phyloP scores from a whole-genome alignment of 108 stramenopile species.

The Nitzschia sp. region DNA sequence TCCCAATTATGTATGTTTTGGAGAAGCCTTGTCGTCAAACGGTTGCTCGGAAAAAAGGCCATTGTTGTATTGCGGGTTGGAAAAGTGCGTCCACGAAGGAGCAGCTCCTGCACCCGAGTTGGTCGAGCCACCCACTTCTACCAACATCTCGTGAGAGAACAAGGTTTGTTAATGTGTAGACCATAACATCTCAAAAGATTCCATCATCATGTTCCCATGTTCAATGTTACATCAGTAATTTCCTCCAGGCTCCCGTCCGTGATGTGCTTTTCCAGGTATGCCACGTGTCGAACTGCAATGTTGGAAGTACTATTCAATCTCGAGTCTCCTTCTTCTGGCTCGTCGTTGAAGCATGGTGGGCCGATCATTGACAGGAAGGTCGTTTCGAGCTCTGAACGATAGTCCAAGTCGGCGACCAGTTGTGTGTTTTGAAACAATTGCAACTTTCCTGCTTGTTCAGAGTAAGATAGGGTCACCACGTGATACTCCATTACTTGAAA shows the following conservation, averaged over 20 bases:
- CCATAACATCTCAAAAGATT: too few relatives aligned
- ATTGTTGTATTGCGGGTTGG: conserved; percentile 61
- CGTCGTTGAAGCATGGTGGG: background rate
- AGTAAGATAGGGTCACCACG: background rate
- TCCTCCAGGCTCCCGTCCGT: background rate
- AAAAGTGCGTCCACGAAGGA: conserved; percentile 68
- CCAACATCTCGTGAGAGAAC: conserved; percentile 69
- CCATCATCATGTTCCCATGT: background rate
- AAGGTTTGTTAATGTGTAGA: too few relatives aligned
- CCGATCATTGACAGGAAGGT: background rate
- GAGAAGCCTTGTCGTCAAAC: conserved; percentile 36
- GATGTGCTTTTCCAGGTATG: background rate
- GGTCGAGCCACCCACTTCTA: too few relatives aligned
- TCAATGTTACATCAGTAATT: background rate
- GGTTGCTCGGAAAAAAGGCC: conserved; percentile 11
- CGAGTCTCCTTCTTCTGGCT: background rate
- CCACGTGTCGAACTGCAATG: conserved; percentile 1
- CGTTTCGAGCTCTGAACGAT: background rate
- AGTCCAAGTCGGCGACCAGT: background rate
- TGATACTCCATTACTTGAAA: background rate
- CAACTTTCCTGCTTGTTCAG: background rate
- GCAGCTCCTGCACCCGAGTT: conserved; percentile 43
- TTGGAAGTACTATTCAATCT: background rate
- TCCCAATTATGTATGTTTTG: conserved; percentile 48
- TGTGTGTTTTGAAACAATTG: background rate